Evolutionary conservation across 163 green algal species (phyloP).

Genomic region (Coccomyxa subellipsoidea): DNA sequence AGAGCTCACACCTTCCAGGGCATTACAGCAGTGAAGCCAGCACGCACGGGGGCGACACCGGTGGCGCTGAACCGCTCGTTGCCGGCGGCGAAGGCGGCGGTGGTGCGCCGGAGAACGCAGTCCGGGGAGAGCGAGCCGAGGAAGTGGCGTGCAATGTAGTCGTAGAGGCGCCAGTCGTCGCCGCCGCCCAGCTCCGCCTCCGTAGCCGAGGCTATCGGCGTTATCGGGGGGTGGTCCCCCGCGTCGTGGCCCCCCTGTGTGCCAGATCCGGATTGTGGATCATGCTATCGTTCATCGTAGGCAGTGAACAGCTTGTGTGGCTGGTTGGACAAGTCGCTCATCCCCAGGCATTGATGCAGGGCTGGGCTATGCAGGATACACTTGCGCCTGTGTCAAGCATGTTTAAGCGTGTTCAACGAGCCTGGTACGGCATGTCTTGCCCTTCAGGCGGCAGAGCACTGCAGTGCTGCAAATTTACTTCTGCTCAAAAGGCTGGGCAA

Average conservation of each 20-base stretch:
- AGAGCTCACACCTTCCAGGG: constrained; percentile 59
- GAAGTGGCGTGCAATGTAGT: constrained; percentile 74
- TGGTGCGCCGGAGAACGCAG: constrained; percentile 53
- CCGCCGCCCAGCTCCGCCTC: constrained; percentile 61
- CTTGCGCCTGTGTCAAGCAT: no score
- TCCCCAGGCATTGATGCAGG: no score
- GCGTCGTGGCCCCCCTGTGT: constrained; percentile 53
- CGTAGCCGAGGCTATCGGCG: constrained; percentile 55
- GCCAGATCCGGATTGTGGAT: not conserved
- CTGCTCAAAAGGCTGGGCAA: no score
- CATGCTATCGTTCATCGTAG: no score
- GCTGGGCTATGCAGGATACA: no score
- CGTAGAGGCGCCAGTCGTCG: constrained; percentile 74
- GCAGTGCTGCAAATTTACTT: no score
- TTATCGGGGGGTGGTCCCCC: constrained; percentile 86
- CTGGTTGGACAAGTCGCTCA: no score
- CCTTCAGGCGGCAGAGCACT: no score
- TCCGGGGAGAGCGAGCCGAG: constrained; percentile 64
- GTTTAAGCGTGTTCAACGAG: no score
- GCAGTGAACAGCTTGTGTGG: no score
- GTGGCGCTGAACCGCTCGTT: constrained; percentile 69
- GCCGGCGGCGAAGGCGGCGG: constrained; percentile 47
- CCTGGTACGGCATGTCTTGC: no score
- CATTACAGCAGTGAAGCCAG: constrained; percentile 81
- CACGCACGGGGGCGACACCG: constrained; percentile 42